These are phyloP conservation scores for Diaporthe citrichinensis DNA, from an alignment of 2,329 filamentous ascomycete genomes.

Conservation along the genomic window DNA sequence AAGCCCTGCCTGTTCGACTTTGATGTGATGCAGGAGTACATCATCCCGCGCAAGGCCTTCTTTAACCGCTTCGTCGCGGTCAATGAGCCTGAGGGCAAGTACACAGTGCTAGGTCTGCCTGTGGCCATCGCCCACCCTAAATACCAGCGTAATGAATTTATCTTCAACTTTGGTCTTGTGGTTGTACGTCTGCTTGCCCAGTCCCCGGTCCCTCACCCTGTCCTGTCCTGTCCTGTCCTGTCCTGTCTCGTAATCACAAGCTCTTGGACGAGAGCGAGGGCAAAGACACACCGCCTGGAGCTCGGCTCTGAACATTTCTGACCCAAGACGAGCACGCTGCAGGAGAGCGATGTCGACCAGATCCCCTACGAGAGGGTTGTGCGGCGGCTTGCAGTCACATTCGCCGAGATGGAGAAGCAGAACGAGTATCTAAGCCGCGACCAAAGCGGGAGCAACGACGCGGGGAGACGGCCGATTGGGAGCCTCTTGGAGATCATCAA, in stretches of 20 bases:
- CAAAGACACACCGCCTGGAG: neutral
- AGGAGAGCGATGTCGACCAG: slow-evolving; percentile 71
- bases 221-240: neutral
- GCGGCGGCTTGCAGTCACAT: slow-evolving; percentile 84
- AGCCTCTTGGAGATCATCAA: slow-evolving; percentile 85
- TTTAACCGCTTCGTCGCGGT: slow-evolving; percentile 92
- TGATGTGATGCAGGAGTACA: slow-evolving; percentile 87
- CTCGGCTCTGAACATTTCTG: slow-evolving; percentile 5
- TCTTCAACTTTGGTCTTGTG: slow-evolving; percentile 96
- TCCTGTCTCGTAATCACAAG: neutral
- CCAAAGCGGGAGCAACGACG: slow-evolving; percentile 57
- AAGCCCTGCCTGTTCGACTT: slow-evolving; percentile 84
- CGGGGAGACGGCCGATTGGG: slow-evolving; percentile 78
- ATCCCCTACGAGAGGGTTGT: slow-evolving; percentile 88
- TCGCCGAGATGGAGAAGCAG: slow-evolving; percentile 93
- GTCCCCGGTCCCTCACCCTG: slow-evolving; percentile 55
- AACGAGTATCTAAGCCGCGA: slow-evolving; percentile 83
- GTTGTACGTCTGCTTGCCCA: slow-evolving; percentile 62
- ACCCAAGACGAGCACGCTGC: slow-evolving; percentile 44
- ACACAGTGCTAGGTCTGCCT: slow-evolving; percentile 88
- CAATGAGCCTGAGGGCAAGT: slow-evolving; percentile 76
- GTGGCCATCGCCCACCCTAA: slow-evolving; percentile 87
- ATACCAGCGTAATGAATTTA: slow-evolving; percentile 95
- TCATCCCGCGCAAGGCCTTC: slow-evolving; percentile 95
- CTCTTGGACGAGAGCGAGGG: neutral